Evolutionary conservation across 495 filamentous ascomycete species (phyloP), one percentile per base, ranked within the genome.

Genomic region (Penicillium argentinense): DNA sequence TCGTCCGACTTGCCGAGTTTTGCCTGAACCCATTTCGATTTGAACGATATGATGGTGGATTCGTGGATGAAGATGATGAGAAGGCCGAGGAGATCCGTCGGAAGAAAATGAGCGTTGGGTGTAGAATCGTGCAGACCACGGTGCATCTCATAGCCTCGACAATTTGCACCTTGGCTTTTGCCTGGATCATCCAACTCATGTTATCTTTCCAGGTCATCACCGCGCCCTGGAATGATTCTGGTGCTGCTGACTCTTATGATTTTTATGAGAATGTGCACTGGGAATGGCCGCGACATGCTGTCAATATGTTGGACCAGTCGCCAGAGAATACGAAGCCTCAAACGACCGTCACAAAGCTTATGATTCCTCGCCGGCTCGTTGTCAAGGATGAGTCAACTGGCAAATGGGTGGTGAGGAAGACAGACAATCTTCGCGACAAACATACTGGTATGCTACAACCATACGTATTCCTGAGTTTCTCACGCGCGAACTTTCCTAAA

Each of bases 381-480:
- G 49, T 52, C 16, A 41, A 42, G 21, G 49, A 52, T 21, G 19
- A 26, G 14, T 8, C 26, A 2, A 36, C 38, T 4, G 24, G 36
- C 0, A 23, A 28, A 2, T 52, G 43, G 42, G 24, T 52, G 7
- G 38, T 33, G 16, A 52, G 30, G 18, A 39, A 33, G 12, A 49
- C 45, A 2, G 9, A 14, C 1, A 14, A 49, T 3, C 45, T 49
- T 18, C 37, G 49, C 11, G 43, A 52, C 14, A 16, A 37, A 37
- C 40, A 37, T 9, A 52, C 49, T 9, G 49, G 49, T 17, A 52
- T 52, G 42, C 30, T 52, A 1, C 49, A 24, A 6, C 17, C 42
- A 12, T 52, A 52, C 27, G 33, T 52, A 0, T 52, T 52, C 12
- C 30, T 52, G n/a, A 52, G 49, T 39, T 52, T 52, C 34, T 52